Base-by-base conservation (phyloP, 768 basidiomycete genomes). In the Boletus pseudo-olivaceus region DNA sequence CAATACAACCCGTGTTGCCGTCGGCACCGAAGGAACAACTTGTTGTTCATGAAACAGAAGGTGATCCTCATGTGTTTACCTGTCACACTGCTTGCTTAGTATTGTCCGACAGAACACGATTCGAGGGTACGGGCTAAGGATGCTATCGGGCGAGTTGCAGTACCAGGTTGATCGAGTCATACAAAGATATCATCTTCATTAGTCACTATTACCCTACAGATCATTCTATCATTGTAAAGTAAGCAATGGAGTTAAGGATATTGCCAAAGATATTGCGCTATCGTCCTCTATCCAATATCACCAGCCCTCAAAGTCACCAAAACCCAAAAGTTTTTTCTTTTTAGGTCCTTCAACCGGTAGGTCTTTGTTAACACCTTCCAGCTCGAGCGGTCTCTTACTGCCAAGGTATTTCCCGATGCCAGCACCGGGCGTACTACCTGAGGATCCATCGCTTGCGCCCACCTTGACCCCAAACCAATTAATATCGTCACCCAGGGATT, bases 401-500 rank as follows among this genome's bases (percentile, higher is more conserved):
- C 76, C 79, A 44, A 93, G 72, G 65, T 93, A 93, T 70, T 89
- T 92, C 3, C 93, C 92, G n/a, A 94, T 79, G 7, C 85, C 82
- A 8, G 62, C 66, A 2, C 61, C 73, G 2, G 64, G 55, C 30
- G 64, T 67, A 19, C 63, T 61, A 12, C 67, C 64, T 10, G 70
- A 62, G 29, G 59, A 67, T 20, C 70, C 70, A 48, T 79, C 72
- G 29, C 70, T 70, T 29, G 66, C 44, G 6, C 90, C 88, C 8
- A 97, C 82, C 67, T 90, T 91, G 47, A 85, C 84, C 7, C 94
- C 93, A 69, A 95, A 93, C 92, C 92, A 93, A 66, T 91, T 90
- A 53, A 85, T 74, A 54, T 82, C 75, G 58, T 89, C 83, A n/a
- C 80, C 81, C 45, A 82, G 78, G 62, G 82, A 83, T 63, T 83